Evolutionary conservation across 768 basidiomycete species (phyloP).

Genomic region (Calocybe gangraenosa): DNA sequence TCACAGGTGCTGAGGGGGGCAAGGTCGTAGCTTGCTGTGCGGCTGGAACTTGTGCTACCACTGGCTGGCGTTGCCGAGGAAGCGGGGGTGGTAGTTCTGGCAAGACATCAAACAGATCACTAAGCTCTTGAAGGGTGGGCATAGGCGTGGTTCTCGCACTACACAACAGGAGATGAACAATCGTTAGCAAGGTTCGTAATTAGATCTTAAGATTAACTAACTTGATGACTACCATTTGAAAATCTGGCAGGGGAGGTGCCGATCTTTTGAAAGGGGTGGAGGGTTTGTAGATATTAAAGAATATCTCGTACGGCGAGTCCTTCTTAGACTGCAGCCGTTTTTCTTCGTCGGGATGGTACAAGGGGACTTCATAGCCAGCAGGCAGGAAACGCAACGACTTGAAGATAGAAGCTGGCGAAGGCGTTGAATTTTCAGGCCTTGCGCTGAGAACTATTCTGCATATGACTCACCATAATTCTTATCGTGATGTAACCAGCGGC

Average conservation of each 20-base stretch:
- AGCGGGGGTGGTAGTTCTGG: constrained; percentile 68
- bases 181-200: background rate
- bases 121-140: constrained; percentile 77
- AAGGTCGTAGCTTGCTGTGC: background rate
- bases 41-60: constrained; percentile 11
- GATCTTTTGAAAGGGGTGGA: constrained; percentile 80
- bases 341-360: constrained; percentile 27
- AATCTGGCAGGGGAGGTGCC: constrained; percentile 76
- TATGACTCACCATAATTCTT: constrained; percentile 46
- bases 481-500: constrained; percentile 43
- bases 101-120: constrained; percentile 63
- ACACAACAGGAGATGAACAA: too few species aligned
- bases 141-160: constrained; percentile 83
- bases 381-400: constrained; percentile 68
- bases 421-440: constrained; percentile 1
- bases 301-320: constrained; percentile 68
- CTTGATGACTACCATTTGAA: constrained; percentile 84
- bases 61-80: constrained; percentile 34
- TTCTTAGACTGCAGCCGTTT: constrained; percentile 15
- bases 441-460: background rate
- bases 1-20: constrained; percentile 6
- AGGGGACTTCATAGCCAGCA: constrained; percentile 52
- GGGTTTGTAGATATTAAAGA: constrained; percentile 92
- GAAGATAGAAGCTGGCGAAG: constrained; percentile 58
- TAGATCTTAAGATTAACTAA: constrained; percentile 31